Percentiles rank a stretch among this genome's conserved stretches.
These are phyloP conservation scores for Lactarius tabidus DNA, from an alignment of 768 basidiomycete species.

Conservation along the genomic window DNA sequence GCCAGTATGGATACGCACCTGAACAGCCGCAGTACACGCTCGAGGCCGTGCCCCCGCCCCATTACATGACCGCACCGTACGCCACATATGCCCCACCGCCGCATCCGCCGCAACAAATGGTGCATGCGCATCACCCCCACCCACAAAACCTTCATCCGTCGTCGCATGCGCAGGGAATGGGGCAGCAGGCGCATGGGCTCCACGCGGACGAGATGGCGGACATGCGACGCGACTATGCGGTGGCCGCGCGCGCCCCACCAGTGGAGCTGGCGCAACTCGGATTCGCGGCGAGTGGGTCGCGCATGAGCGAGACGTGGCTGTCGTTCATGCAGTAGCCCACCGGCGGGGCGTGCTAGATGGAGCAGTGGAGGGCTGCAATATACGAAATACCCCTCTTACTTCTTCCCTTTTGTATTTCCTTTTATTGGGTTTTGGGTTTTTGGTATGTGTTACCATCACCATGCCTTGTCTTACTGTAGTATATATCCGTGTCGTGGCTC, in stretches of 20 bases:
- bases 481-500: neutral
- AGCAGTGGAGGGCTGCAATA: neutral
- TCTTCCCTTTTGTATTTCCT: neutral
- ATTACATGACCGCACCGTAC: slow-evolving; percentile 9
- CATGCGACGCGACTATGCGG: neutral
- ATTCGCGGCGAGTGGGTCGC: slow-evolving; percentile 46
- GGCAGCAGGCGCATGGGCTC: neutral
- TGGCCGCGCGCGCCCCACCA: slow-evolving; percentile 26
- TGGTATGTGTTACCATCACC: neutral
- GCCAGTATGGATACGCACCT: slow-evolving; percentile 16
- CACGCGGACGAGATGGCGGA: slow-evolving; percentile 3
- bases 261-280: slow-evolving; percentile 57
- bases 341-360: slow-evolving; percentile 38
- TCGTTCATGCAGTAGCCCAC: slow-evolving; percentile 55
- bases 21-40: slow-evolving; percentile 19
- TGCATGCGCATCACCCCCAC: neutral
- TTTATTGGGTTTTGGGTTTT: no score
- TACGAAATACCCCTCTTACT: neutral
- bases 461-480: neutral
- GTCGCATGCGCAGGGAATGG: neutral
- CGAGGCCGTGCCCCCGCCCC: neutral
- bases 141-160: neutral
- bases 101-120: neutral
- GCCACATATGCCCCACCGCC: neutral
- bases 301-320: slow-evolving; percentile 56